A percentile compares a stretch with the other conserved stretches of the same genome.
phyloP scores from a whole-genome alignment of 2,329 filamentous ascomycete species.

The Trichoderma koningiopsis region DNA sequence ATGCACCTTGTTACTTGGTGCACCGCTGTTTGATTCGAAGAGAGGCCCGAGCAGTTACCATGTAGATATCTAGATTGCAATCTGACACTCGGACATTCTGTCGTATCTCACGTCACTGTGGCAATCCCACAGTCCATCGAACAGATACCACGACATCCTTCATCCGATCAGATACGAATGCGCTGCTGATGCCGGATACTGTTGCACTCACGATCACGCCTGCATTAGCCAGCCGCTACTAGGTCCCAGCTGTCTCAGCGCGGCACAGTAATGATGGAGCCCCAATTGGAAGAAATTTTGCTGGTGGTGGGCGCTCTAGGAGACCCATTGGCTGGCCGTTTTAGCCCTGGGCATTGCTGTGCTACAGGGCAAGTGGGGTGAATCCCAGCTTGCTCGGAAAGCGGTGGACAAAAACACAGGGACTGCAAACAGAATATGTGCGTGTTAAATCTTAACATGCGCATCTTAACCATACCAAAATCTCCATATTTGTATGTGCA shows the following conservation, averaged over 20 bases:
- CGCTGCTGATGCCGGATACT: background rate
- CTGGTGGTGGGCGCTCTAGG: background rate
- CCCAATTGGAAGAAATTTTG: conserved; percentile 39
- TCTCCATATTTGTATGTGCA: no score
- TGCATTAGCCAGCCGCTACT: conserved; percentile 11
- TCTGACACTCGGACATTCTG: background rate
- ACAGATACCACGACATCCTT: background rate
- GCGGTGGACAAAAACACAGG: no score
- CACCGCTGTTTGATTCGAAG: background rate
- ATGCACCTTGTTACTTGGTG: background rate
- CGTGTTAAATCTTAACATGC: no score
- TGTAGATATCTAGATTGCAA: background rate
- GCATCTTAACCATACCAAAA: no score
- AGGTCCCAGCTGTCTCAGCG: background rate
- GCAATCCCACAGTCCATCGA: background rate
- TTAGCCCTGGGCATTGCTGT: background rate
- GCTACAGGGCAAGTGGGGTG: background rate
- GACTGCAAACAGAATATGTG: no score
- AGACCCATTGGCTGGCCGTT: background rate
- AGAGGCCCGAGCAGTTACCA: background rate
- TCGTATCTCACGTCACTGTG: background rate
- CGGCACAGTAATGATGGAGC: conserved; percentile 34
- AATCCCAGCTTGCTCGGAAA: background rate
- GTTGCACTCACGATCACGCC: background rate
- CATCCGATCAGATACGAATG: background rate